Evolutionary conservation across 2,329 filamentous ascomycete genomes (phyloP).

Genomic region (Diplodia seriata): DNA sequence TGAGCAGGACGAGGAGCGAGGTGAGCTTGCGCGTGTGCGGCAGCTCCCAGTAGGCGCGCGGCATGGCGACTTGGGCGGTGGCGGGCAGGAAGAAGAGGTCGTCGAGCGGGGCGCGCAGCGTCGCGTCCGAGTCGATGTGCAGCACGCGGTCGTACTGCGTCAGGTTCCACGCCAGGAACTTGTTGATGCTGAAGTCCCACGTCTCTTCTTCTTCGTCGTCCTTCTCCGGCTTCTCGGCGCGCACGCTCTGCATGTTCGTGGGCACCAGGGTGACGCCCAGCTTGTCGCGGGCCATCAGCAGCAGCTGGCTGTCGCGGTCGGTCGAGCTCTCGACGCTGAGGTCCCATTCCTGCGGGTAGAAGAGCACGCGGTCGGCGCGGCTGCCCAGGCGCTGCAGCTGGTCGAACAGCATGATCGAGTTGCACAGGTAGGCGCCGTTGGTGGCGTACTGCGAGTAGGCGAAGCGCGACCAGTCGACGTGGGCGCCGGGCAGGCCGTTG

Average conservation of each 20-base stretch:
- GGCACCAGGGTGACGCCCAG: conserved; percentile 61
- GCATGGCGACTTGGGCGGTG: conserved; percentile 67
- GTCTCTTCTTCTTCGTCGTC: conserved; percentile 43
- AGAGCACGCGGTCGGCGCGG: conserved; percentile 55
- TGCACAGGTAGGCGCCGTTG: conserved; percentile 52
- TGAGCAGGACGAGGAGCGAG: conserved; percentile 67
- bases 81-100: conserved; percentile 72
- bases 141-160: conserved; percentile 67
- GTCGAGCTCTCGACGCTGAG: conserved; percentile 39
- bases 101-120: conserved; percentile 68
- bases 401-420: conserved; percentile 55
- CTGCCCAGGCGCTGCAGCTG: conserved; percentile 51
- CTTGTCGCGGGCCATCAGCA: conserved; percentile 56
- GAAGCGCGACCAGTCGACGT: conserved; percentile 49
- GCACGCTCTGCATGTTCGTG: conserved; percentile 50
- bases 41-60: conserved; percentile 73
- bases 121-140: conserved; percentile 68
- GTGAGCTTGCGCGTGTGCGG: conserved; percentile 55
- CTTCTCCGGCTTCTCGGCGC: conserved; percentile 37
- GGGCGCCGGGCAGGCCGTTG: conserved; percentile 13
- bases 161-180: conserved; percentile 73
- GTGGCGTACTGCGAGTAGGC: conserved; percentile 55
- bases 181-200: conserved; percentile 71
- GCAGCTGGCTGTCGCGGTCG: conserved; percentile 54
- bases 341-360: conserved; percentile 53